Evolutionary conservation across 352 stramenopile genomes (phyloP).

Genomic region (Hyaloperonospora arabidopsidis): DNA sequence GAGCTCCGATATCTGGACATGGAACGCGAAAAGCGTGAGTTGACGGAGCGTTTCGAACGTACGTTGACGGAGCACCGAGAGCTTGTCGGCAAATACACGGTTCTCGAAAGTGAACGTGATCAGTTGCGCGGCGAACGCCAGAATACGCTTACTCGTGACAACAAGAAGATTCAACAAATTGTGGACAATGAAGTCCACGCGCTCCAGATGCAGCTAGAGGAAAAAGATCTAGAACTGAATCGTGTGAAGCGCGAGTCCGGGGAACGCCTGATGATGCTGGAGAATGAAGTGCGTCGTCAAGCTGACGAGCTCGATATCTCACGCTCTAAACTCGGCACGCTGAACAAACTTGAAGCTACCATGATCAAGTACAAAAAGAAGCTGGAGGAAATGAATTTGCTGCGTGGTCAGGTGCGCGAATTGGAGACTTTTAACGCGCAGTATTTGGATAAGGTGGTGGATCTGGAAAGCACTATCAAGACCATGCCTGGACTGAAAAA

Average conservation of each 20-base stretch:
- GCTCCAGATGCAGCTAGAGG: slow-evolving; percentile 64
- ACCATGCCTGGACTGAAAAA: slow-evolving; percentile 74
- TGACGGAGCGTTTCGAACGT: slow-evolving; percentile 66
- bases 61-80: slow-evolving; percentile 42
- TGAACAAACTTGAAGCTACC: slow-evolving; percentile 75
- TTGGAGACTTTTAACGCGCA: slow-evolving; percentile 71
- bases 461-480: slow-evolving; percentile 82
- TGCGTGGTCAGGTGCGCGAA: slow-evolving; percentile 69
- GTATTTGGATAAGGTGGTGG: slow-evolving; percentile 79
- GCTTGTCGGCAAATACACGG: slow-evolving; percentile 35
- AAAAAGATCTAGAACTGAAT: slow-evolving; percentile 66
- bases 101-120: slow-evolving; percentile 58
- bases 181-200: slow-evolving; percentile 75
- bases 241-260: slow-evolving; percentile 66
- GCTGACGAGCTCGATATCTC: slow-evolving; percentile 82
- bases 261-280: slow-evolving; percentile 69
- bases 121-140: slow-evolving; percentile 66
- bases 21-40: slow-evolving; percentile 65
- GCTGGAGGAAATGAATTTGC: slow-evolving; percentile 76
- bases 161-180: slow-evolving; percentile 86
- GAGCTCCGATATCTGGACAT: slow-evolving; percentile 73
- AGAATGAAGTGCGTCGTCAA: slow-evolving; percentile 82
- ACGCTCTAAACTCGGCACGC: slow-evolving; percentile 69
- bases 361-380: slow-evolving; percentile 84
- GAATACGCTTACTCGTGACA: slow-evolving; percentile 68